A percentile compares a stretch with the other conserved stretches of the same genome.
These are phyloP conservation scores for Tylopilus felleus DNA, from an alignment of 768 basidiomycete genomes.

Conservation along the genomic window DNA sequence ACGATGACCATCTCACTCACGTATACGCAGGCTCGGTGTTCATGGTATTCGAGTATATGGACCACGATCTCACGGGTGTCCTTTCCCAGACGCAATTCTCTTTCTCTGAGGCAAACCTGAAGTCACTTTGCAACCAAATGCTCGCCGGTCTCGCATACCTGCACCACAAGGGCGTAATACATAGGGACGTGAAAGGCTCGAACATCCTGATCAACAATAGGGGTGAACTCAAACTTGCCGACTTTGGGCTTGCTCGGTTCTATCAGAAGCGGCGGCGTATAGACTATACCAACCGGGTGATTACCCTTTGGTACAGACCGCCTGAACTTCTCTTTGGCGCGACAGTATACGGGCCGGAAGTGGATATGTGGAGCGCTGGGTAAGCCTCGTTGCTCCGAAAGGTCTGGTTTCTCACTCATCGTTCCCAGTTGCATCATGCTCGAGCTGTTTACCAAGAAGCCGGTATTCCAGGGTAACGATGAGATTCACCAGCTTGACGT, in stretches of 20 bases:
- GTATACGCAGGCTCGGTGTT: slow-evolving; percentile 75
- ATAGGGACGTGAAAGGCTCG: slow-evolving; percentile 98
- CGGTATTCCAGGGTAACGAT: slow-evolving; percentile 96
- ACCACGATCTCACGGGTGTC: slow-evolving; percentile 95
- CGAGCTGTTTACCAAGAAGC: slow-evolving; percentile 92
- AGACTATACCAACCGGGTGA: slow-evolving; percentile 99
- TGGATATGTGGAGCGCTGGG: slow-evolving; percentile 99
- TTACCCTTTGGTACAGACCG: slow-evolving; percentile 97
- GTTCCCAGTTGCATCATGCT: slow-evolving; percentile 90
- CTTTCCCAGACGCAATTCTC: slow-evolving; percentile 85
- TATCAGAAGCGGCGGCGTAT: slow-evolving; percentile 87
- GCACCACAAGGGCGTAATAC: slow-evolving; percentile 93
- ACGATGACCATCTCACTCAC: slow-evolving; percentile 4
- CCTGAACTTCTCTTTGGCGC: slow-evolving; percentile 94
- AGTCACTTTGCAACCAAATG: slow-evolving; percentile 96
- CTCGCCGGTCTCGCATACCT: slow-evolving; percentile 91
- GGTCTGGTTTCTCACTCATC: neutral
- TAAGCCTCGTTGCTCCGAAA: slow-evolving; percentile 30
- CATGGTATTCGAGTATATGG: slow-evolving; percentile 99
- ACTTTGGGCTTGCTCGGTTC: slow-evolving; percentile 96
- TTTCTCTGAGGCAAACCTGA: slow-evolving; percentile 86
- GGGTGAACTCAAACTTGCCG: slow-evolving; percentile 93
- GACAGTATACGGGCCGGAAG: slow-evolving; percentile 94
- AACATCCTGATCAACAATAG: slow-evolving; percentile 92
- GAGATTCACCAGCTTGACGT: slow-evolving; percentile 97